These are phyloP conservation scores for Cymbidium sinense DNA, from an alignment of 106 monocot genomes.

Conservation along the genomic window DNA sequence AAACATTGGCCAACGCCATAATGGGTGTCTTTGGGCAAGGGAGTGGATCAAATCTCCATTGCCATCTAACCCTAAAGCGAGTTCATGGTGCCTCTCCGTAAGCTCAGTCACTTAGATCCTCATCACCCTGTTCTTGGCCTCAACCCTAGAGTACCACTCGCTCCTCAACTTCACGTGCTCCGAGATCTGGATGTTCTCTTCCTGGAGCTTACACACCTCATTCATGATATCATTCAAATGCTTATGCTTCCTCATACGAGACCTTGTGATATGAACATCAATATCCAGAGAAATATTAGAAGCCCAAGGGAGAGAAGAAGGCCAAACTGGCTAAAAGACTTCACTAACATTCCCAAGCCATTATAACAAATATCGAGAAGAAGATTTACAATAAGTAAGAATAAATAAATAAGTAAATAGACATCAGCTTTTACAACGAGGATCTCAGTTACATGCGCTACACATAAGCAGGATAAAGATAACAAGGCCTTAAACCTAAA, in stretches of 20 bases:
- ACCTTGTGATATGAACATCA: no score
- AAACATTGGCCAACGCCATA: constrained; percentile 4
- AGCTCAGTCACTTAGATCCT: constrained; percentile 42
- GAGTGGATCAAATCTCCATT: constrained; percentile 1
- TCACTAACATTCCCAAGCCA: no score
- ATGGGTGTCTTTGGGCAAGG: background rate
- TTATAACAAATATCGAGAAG: no score
- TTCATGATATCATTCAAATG: constrained; percentile 42
- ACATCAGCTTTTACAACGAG: no score
- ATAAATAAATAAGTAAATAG: no score
- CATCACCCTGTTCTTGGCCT: constrained; percentile 33
- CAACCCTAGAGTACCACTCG: constrained; percentile 13
- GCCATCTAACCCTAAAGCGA: constrained; percentile 1
- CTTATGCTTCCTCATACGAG: constrained; percentile 53
- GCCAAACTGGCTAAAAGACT: no score
- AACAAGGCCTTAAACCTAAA: no score
- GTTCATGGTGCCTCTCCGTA: constrained; percentile 42
- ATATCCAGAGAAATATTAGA: no score
- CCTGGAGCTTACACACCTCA: constrained; percentile 19
- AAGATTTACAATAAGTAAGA: no score
- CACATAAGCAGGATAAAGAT: no score
- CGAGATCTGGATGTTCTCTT: constrained; percentile 22
- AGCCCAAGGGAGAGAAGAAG: no score
- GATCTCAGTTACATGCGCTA: no score
- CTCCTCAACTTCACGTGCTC: constrained; percentile 23